Conservation (phyloP, 2,329 filamentous ascomycete genomes). For the Magnaporthiopsis incrustans region DNA sequence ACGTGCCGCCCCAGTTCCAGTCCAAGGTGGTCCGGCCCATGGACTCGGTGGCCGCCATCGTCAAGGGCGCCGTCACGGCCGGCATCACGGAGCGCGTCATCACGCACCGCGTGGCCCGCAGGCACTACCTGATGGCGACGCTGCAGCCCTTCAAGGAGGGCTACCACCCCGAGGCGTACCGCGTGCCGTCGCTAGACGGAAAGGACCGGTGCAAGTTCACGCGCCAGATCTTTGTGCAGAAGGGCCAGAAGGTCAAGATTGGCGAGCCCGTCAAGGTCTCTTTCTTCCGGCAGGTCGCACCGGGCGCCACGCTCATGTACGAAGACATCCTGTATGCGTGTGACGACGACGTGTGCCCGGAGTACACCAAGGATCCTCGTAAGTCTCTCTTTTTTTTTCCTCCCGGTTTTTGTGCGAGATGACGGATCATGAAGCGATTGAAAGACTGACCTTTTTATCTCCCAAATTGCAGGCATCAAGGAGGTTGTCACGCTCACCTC, state of each 20-base stretch:
- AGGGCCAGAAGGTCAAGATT: constrained; percentile 98
- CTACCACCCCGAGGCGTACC: constrained; percentile 96
- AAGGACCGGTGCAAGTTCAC: constrained; percentile 99
- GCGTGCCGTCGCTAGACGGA: constrained; percentile 90
- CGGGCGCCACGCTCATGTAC: constrained; percentile 97
- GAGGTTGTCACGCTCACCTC: constrained; percentile 97
- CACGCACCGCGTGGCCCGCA: constrained; percentile 91
- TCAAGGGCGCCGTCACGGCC: constrained; percentile 95
- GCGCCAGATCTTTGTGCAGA: constrained; percentile 95
- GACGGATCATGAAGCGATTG: neutral
- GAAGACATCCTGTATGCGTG: constrained; percentile 97
- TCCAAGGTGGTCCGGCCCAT: constrained; percentile 96
- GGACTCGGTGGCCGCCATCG: constrained; percentile 97
- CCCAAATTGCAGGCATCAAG: constrained; percentile 69
- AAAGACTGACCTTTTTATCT: neutral
- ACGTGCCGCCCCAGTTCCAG: constrained; percentile 97
- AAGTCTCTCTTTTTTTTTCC: too few species aligned
- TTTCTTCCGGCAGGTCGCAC: constrained; percentile 96
- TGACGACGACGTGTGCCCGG: constrained; percentile 94
- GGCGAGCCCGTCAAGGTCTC: constrained; percentile 98
- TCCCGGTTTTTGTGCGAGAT: too few species aligned
- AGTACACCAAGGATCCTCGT: constrained; percentile 99
- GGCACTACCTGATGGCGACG: constrained; percentile 98
- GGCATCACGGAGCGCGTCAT: constrained; percentile 96
- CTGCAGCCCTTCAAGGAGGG: constrained; percentile 98